Percentiles rank a stretch among this genome's conserved stretches.
Evolutionary conservation across 179 eudicot genomes (phyloP).

Genomic region (Heliamphora pulchella): DNA sequence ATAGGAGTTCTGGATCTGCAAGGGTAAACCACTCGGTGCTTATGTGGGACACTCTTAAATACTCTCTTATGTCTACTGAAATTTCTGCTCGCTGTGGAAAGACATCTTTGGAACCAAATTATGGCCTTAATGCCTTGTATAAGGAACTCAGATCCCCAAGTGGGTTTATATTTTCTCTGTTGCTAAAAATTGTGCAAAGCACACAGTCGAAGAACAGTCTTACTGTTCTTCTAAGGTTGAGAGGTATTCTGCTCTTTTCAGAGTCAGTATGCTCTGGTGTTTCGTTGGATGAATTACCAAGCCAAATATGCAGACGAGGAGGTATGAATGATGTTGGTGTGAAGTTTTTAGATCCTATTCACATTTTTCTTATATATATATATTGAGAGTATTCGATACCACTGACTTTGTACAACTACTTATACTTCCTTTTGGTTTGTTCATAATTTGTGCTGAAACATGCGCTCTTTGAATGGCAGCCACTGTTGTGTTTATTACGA

Average conservation of each 20-base stretch:
- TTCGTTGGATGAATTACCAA: constrained; percentile 27
- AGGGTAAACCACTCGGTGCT: constrained; percentile 67
- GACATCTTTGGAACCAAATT: constrained; percentile 37
- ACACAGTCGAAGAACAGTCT: constrained; percentile 40
- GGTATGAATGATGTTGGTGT: constrained; percentile 34
- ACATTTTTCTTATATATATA: not conserved
- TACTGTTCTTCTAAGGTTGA: constrained; percentile 57
- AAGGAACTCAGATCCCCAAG: constrained; percentile 68
- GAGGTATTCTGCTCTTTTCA: constrained; percentile 74
- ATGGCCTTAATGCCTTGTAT: constrained; percentile 42
- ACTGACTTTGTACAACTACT: not conserved
- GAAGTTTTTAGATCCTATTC: constrained; percentile 7
- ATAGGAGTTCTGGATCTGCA: constrained; percentile 43
- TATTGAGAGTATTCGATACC: not conserved
- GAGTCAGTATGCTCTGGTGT: constrained; percentile 55
- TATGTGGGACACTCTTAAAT: constrained; percentile 94
- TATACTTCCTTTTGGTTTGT: not conserved
- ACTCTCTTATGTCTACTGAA: constrained; percentile 81
- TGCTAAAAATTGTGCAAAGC: constrained; percentile 51
- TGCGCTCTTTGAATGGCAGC: not conserved
- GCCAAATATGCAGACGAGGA: constrained; percentile 32
- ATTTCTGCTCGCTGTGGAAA: constrained; percentile 71
- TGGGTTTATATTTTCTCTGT: constrained; percentile 65
- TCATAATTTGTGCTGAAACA: not conserved
- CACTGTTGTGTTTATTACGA: not conserved